These are phyloP conservation scores for Colletotrichum tropicicola DNA, from an alignment of 2,329 filamentous ascomycete species.

Conservation along the genomic window DNA sequence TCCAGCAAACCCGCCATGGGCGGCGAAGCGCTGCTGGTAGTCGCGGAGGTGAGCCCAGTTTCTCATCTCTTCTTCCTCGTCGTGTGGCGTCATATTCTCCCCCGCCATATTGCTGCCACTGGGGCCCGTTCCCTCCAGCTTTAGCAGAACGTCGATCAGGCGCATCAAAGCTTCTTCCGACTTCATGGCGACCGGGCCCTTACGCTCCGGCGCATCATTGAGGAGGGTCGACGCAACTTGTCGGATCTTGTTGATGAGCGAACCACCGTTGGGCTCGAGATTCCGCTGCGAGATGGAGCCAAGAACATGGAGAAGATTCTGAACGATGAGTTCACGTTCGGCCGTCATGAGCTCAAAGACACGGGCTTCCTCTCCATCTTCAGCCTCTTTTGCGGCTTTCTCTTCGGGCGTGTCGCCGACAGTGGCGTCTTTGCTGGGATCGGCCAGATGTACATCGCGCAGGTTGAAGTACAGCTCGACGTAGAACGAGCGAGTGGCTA, in stretches of 20 bases:
- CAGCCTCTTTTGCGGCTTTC: constrained; percentile 47
- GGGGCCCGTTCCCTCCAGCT: constrained; percentile 72
- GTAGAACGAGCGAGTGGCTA: constrained; percentile 84
- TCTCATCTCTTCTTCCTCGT: constrained; percentile 79
- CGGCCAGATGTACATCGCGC: constrained; percentile 69
- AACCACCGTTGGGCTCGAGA: constrained; percentile 77
- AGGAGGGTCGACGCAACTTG: constrained; percentile 85
- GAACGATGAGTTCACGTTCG: constrained; percentile 84
- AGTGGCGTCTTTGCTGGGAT: constrained; percentile 48
- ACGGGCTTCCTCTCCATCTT: constrained; percentile 53
- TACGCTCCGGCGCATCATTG: constrained; percentile 61
- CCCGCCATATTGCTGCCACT: constrained; percentile 32
- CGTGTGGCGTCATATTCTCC: constrained; percentile 58
- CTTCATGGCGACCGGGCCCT: constrained; percentile 59
- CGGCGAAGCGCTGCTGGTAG: constrained; percentile 77
- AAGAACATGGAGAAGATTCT: constrained; percentile 79
- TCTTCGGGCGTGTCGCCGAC: constrained; percentile 45
- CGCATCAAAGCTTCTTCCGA: constrained; percentile 77
- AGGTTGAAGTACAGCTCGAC: constrained; percentile 88
- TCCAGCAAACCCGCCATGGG: constrained; percentile 65
- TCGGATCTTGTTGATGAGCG: constrained; percentile 83
- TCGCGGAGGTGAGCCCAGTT: constrained; percentile 84
- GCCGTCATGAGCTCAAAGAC: constrained; percentile 73
- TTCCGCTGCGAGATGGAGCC: constrained; percentile 84
- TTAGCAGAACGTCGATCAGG: constrained; percentile 79